These are phyloP conservation scores for Penicillium sp. DNA, from an alignment of 2,329 filamentous ascomycete species.

Conservation along the genomic window DNA sequence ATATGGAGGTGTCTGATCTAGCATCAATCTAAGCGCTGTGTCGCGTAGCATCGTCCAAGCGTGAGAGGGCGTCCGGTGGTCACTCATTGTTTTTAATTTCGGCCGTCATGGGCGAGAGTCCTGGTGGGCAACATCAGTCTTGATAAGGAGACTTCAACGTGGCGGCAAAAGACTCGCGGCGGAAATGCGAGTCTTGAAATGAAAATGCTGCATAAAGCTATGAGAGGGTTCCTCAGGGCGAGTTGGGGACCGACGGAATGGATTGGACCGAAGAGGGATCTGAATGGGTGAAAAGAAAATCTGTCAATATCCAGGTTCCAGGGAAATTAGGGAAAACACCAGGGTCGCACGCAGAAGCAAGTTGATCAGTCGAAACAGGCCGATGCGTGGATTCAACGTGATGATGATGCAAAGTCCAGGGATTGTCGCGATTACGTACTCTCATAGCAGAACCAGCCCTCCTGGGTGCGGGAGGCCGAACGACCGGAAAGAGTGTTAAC, in stretches of 20 bases:
- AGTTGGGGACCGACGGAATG: slow-evolving; percentile 18
- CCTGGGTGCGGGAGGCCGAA: slow-evolving; percentile 40
- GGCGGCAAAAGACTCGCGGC: not conserved
- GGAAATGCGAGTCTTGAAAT: not conserved
- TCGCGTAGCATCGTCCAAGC: slow-evolving; percentile 23
- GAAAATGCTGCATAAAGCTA: slow-evolving; percentile 1
- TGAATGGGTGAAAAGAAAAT: slow-evolving; percentile 9
- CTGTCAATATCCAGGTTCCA: slow-evolving; percentile 14
- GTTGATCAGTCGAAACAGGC: not conserved
- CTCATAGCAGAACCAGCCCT: slow-evolving; percentile 32
- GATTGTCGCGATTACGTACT: slow-evolving; percentile 23
- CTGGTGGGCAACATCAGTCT: not conserved
- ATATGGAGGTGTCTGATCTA: slow-evolving; percentile 2
- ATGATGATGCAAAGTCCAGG: slow-evolving; percentile 1
- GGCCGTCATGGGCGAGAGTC: not conserved
- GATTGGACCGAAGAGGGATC: slow-evolving; percentile 17
- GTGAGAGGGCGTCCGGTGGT: slow-evolving; percentile 12
- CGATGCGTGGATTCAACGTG: not conserved
- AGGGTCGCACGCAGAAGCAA: not conserved
- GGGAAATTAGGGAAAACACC: not conserved
- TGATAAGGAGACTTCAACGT: not conserved
- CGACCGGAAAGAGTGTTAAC: slow-evolving; percentile 83
- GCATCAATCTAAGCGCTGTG: slow-evolving; percentile 2
- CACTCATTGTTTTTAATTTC: not conserved
- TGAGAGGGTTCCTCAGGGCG: slow-evolving; percentile 15